Percentiles rank a stretch among this genome's conserved stretches.
These are phyloP conservation scores for Yamadazyma buinensis DNA, from an alignment of 1,139 yeast genomes.

Conservation along the genomic window DNA sequence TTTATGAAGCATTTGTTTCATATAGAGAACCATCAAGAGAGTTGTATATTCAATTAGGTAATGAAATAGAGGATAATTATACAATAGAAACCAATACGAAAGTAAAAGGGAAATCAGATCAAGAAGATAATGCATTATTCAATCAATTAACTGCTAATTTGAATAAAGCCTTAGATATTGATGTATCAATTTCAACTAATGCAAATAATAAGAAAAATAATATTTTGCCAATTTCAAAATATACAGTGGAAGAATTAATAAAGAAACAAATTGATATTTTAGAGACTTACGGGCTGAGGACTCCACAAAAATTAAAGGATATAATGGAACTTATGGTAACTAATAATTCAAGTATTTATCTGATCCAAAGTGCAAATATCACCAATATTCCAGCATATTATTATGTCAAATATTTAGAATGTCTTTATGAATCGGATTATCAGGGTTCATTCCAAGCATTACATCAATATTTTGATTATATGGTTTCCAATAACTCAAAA, in stretches of 20 bases:
- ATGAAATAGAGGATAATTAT: slow-evolving; percentile 8
- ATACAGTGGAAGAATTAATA: slow-evolving; percentile 50
- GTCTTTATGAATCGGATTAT: slow-evolving; percentile 60
- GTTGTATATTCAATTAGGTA: slow-evolving; percentile 19
- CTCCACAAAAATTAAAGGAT: slow-evolving; percentile 43
- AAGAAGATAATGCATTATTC: slow-evolving; percentile 17
- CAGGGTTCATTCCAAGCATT: slow-evolving; percentile 69
- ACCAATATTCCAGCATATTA: slow-evolving; percentile 57
- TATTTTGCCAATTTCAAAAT: slow-evolving; percentile 42
- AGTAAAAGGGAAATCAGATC: slow-evolving; percentile 6
- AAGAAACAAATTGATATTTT: slow-evolving; percentile 55
- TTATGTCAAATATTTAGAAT: slow-evolving; percentile 62
- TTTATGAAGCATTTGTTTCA: slow-evolving; percentile 53
- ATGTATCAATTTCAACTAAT: slow-evolving; percentile 15
- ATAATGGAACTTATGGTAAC: slow-evolving; percentile 46
- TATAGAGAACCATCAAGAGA: slow-evolving; percentile 42
- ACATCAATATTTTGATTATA: slow-evolving; percentile 83
- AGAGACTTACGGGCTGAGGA: slow-evolving; percentile 51
- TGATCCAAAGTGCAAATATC: slow-evolving; percentile 45
- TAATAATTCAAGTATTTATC: slow-evolving; percentile 36
- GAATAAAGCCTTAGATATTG: slow-evolving; percentile 17
- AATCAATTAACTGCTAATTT: slow-evolving; percentile 19
- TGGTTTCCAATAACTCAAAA: slow-evolving; percentile 66
- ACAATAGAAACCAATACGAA: not conserved
- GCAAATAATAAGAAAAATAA: slow-evolving; percentile 6